Conservation (phyloP, 371 early-diverging fungal species). For the Amoeboaphelidium occidentale region DNA sequence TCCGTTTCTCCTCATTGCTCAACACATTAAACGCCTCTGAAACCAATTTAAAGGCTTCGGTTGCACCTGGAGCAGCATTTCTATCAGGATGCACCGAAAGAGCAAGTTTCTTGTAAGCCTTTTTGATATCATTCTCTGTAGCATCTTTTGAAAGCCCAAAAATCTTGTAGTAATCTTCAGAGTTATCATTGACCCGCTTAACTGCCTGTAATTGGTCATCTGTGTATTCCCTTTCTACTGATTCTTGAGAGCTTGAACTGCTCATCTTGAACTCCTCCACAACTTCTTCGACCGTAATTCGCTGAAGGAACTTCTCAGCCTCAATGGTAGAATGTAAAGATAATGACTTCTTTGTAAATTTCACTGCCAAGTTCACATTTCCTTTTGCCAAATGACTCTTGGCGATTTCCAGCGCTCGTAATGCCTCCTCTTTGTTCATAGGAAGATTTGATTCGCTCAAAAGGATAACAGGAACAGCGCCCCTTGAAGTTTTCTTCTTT, state of each 20-base stretch:
- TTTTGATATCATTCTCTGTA: constrained; percentile 51
- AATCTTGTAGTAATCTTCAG: constrained; percentile 44
- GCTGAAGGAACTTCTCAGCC: constrained; percentile 5
- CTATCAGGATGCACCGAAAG: constrained; percentile 94
- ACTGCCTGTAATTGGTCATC: not conserved
- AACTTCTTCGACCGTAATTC: not conserved
- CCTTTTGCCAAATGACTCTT: constrained; percentile 29
- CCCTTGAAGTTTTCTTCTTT: no score
- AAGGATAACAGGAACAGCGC: no score
- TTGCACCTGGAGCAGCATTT: constrained; percentile 83
- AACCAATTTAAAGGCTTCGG: constrained; percentile 70
- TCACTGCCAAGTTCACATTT: constrained; percentile 36
- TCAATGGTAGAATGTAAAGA: constrained; percentile 43
- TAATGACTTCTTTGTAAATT: constrained; percentile 56
- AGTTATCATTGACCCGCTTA: not conserved
- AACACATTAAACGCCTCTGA: constrained; percentile 12
- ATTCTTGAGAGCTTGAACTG: not conserved
- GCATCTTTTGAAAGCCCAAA: constrained; percentile 51
- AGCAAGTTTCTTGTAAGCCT: constrained; percentile 33
- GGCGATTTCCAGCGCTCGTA: constrained; percentile 47
- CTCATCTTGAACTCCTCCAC: not conserved
- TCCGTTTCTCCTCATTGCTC: constrained; percentile 9
- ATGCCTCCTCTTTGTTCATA: constrained; percentile 73
- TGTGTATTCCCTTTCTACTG: not conserved
- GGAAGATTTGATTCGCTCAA: no score